Evolutionary conservation across 2,329 filamentous ascomycete species (phyloP), one percentile per base, ranked within the genome.

Genomic region (Zarea fungicola): DNA sequence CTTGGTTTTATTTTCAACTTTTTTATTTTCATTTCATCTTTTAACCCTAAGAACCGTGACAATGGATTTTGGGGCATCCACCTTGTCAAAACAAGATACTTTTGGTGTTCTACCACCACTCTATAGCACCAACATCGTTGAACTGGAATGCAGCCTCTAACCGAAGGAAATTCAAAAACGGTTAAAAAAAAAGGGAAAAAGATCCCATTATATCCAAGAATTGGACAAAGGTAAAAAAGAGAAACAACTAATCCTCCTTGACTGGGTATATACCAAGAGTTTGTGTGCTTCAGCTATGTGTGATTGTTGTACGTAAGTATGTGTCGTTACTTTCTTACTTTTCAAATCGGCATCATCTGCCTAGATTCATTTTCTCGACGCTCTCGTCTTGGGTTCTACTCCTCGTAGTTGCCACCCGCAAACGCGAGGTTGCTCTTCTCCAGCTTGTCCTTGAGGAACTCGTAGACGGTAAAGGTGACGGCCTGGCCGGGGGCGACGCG

Each of bases 401-500:
- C 86, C 63, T 88, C 84, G 62, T 80, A 90, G 53, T 76, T 78
- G 53, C 77, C 80, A 42, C 79, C 82, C 16, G 75, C 72, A 40
- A 86, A 68, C 32, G 80, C 71, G 16, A 79, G 65, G 53, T 81
- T 78, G 61, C 80, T 84, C 62, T 70, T 74, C 71, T 91, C 87
- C 55, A 91, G 69, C 68, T 81, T 83, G 52, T 83, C 80, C 71
- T 84, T 88, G 52, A 91, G 70, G 65, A 65, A 89, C 67, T 91
- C 87, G 66, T 91, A 91, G 56, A 91, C 86, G 69, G 81, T 85
- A 52, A 85, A 85, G 4, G 82, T 85, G 48, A 85, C 82, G 51
- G 82, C 93, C 75, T 99, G 93, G 40, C 93, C 93, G 7, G 93
- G 93, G 22, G 93, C 93, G 47, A 99, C 93, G 62, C 93, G 83